These are phyloP conservation scores for Flaveria robusta DNA, from an alignment of 129 eudicot genomes.

Conservation along the genomic window DNA sequence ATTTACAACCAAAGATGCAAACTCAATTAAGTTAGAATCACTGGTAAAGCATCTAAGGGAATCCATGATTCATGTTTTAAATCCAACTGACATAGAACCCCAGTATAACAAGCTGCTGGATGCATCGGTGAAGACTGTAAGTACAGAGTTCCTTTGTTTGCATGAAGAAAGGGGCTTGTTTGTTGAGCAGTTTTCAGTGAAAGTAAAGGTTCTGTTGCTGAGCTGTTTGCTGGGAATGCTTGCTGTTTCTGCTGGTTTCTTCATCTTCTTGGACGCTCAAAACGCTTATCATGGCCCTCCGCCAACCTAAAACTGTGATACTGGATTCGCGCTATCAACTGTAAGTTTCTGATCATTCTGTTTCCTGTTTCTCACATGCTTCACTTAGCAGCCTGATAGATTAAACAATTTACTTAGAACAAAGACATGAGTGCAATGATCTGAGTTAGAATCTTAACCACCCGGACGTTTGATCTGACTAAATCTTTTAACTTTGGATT, in stretches of 20 bases:
- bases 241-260: slow-evolving; percentile 18
- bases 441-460: not conserved
- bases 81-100: slow-evolving; percentile 27
- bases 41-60: slow-evolving; percentile 25
- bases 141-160: slow-evolving; percentile 25
- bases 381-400: slow-evolving; percentile 18
- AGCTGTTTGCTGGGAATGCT: slow-evolving; percentile 22
- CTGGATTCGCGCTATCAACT: slow-evolving; percentile 7
- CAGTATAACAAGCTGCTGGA: slow-evolving; percentile 32
- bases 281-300: slow-evolving; percentile 22
- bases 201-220: slow-evolving; percentile 18
- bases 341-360: slow-evolving; percentile 16
- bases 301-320: slow-evolving; percentile 29
- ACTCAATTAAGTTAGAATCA: slow-evolving; percentile 22
- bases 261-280: no score
- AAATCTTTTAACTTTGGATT: not conserved
- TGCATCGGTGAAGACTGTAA: slow-evolving; percentile 28
- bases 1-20: slow-evolving; percentile 8
- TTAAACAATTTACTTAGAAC: not conserved
- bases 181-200: not conserved
- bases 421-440: not conserved
- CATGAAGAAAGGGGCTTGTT: slow-evolving; percentile 25
- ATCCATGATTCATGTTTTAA: slow-evolving; percentile 18
- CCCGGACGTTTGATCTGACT: slow-evolving; percentile 4
- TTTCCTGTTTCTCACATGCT: slow-evolving; percentile 1